Base-by-base conservation (phyloP, 805 yeast genomes). In the Lipomyces sp. region DNA sequence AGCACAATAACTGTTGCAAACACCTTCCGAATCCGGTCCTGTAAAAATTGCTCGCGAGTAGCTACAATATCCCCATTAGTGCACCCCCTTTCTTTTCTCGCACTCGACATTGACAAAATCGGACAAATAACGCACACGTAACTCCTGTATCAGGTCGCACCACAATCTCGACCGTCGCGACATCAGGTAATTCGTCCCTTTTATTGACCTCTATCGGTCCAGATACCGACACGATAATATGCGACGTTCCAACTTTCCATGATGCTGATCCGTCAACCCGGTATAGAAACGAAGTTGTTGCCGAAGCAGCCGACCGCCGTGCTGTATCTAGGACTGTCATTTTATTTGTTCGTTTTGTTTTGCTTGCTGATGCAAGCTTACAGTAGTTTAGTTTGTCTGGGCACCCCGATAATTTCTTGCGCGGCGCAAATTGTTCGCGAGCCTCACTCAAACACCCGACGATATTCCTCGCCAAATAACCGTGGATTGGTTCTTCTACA, bases 171-270 rank as follows among this genome's bases (percentile, higher is more conserved):
- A 95, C 76, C 18, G 90, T 87, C 15, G 94, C 88, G 56, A 83
- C 80, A 15, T 90, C 87, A 10, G 98, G 97, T 42, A 87, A 77
- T 75, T 94, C 98, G 75, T 92, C 97, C 72, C 94, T 84, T 13
- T 86, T 78, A 75, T 88, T 89, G 10, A 91, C 87, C 73, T 94
- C 98, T 37, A 94, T 84, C 0, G 99, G 99, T 0, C 99, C 99
- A 0, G 93, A 84, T 0, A 94, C 93, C 0, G 97, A 87, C 54
- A 88, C 86, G 1, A 93, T 78, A 2, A 90, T 87, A 18, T 64
- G 59, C 11, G 72, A 58, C 3, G 51, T 24, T 30, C 72, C 72
- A 35, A 59, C 61, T 13, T 35, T 51, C 70, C 70, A 68, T 24
- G 64, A 51, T 10, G 71, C 69, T 3, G 71, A 68, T 15, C 71